These are phyloP conservation scores for Ceratocystis ficicola DNA, from an alignment of 2,329 filamentous ascomycete genomes.

Conservation along the genomic window DNA sequence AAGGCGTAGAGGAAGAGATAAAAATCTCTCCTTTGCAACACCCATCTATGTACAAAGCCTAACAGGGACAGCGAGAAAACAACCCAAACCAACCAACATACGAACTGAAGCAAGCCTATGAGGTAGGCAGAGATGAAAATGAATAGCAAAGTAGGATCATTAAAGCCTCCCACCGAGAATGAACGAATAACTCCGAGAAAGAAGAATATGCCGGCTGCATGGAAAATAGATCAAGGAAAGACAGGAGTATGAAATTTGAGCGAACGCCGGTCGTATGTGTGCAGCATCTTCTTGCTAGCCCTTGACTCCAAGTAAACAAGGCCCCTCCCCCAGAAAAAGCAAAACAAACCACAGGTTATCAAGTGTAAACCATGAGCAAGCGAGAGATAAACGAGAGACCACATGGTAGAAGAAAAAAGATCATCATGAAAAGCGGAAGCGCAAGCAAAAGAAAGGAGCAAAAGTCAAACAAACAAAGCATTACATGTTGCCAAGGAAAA, in stretches of 20 bases:
- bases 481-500: slow-evolving; percentile 1
- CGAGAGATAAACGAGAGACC: not conserved
- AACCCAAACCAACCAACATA: not conserved
- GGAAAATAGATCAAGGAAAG: not conserved
- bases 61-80: not conserved
- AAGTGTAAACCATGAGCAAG: slow-evolving; percentile 1
- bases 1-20: not conserved
- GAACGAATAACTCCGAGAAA: not conserved
- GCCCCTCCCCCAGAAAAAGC: not conserved
- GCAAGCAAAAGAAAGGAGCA: slow-evolving; percentile 9
- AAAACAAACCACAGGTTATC: not conserved
- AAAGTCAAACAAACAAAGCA: slow-evolving; percentile 9
- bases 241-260: not conserved
- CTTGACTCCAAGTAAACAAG: slow-evolving; percentile 7
- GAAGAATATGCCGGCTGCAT: not conserved
- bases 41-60: slow-evolving; percentile 4
- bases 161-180: slow-evolving; percentile 3
- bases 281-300: not conserved
- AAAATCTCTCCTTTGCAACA: slow-evolving; percentile 6
- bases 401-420: slow-evolving; percentile 2
- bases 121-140: not conserved
- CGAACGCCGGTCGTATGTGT: not conserved
- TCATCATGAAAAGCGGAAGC: not conserved
- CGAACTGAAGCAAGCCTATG: slow-evolving; percentile 1
- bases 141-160: not conserved